phyloP scores from a whole-genome alignment of 1,284 basidiomycete genomes.

The Sparassis latifolia region DNA sequence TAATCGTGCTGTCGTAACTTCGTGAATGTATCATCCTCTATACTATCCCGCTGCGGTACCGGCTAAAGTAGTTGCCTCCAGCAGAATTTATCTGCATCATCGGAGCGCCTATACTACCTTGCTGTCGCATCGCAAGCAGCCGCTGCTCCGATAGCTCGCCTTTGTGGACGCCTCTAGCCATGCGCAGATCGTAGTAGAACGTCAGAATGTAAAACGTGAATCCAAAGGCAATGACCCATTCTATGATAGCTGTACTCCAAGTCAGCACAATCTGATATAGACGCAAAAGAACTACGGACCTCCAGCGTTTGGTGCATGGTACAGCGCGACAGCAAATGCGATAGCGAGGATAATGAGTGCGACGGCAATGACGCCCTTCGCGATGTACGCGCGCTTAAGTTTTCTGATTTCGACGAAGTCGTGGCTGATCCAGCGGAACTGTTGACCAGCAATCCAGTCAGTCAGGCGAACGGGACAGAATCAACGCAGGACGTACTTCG shows the following conservation, averaged over 20 bases:
- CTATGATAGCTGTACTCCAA: slow-evolving; percentile 43
- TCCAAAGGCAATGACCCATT: slow-evolving; percentile 68
- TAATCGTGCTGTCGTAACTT: no score
- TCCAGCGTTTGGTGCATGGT: slow-evolving; percentile 38
- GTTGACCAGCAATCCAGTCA: neutral
- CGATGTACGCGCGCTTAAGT: slow-evolving; percentile 50
- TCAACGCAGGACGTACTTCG: slow-evolving; percentile 39
- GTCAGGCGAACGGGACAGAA: neutral
- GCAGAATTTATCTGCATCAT: slow-evolving; percentile 9
- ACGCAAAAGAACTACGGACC: slow-evolving; percentile 28
- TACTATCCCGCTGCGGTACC: neutral
- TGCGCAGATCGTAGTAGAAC: slow-evolving; percentile 60
- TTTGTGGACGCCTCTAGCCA: slow-evolving; percentile 40
- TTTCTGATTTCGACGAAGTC: slow-evolving; percentile 41
- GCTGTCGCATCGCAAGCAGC: slow-evolving; percentile 12
- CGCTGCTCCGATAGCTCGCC: slow-evolving; percentile 18
- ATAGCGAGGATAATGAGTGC: slow-evolving; percentile 55
- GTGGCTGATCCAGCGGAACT: slow-evolving; percentile 62
- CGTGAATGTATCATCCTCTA: neutral
- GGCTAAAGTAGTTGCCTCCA: slow-evolving; percentile 1
- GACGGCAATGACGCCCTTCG: slow-evolving; percentile 53
- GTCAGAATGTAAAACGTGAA: slow-evolving; percentile 67
- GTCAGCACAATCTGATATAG: neutral
- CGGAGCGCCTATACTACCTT: slow-evolving; percentile 8
- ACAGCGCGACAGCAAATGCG: slow-evolving; percentile 52